These are phyloP conservation scores for Meyerozyma carpophila DNA, from an alignment of 1,139 yeast species.

Conservation along the genomic window DNA sequence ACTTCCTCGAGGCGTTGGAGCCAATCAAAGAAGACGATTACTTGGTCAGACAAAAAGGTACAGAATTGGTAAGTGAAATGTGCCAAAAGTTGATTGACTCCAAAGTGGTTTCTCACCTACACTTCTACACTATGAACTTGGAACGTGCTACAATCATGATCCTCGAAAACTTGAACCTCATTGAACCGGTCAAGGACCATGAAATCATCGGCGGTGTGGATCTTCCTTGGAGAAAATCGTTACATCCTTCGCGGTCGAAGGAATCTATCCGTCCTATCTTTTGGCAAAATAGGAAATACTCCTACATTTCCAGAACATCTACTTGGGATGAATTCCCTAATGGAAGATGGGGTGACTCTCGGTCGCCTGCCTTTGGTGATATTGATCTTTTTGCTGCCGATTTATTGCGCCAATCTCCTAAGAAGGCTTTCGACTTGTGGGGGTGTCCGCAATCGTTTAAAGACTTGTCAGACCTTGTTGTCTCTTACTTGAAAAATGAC, in stretches of 20 bases:
- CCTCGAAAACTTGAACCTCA: conserved; percentile 63
- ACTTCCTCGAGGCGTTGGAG: conserved; percentile 65
- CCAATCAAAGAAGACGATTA: conserved; percentile 90
- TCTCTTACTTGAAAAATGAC: conserved; percentile 63
- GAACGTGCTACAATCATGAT: conserved; percentile 89
- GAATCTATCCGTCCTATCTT: conserved; percentile 91
- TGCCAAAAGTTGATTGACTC: conserved; percentile 67
- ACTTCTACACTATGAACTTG: conserved; percentile 93
- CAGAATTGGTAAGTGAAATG: conserved; percentile 78
- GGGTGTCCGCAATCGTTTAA: conserved; percentile 60
- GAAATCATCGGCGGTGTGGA: conserved; percentile 36
- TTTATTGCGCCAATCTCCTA: conserved; percentile 71
- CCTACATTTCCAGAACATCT: conserved; percentile 84
- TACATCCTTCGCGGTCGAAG: conserved; percentile 73
- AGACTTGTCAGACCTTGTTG: conserved; percentile 60
- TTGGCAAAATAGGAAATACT: conserved; percentile 92
- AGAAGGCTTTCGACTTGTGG: conserved; percentile 82
- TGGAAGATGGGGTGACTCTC: conserved; percentile 93
- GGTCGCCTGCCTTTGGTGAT: conserved; percentile 92
- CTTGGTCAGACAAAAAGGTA: conserved; percentile 80
- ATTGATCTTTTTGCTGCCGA: conserved; percentile 75
- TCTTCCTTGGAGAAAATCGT: conserved; percentile 87
- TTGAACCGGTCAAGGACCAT: conserved; percentile 40
- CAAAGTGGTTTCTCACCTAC: conserved; percentile 78
- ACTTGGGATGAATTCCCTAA: conserved; percentile 95